These are phyloP conservation scores for Barnettozyma botsteinii DNA, from an alignment of 805 yeast species.

Conservation along the genomic window DNA sequence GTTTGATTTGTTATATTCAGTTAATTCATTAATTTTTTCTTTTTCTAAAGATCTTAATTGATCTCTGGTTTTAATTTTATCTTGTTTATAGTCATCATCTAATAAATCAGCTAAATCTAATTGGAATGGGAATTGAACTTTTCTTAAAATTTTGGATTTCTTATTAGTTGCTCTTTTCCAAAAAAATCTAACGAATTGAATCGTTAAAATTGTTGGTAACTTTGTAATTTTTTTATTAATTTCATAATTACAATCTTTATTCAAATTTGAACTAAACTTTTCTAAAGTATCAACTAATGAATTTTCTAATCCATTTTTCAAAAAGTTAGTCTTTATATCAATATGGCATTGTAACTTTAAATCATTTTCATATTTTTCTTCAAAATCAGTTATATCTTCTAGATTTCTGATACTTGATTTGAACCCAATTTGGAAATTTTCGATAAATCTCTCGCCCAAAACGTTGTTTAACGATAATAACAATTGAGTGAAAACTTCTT, in stretches of 20 bases:
- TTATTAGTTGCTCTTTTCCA: slow-evolving; percentile 91
- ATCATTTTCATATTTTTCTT: slow-evolving; percentile 49
- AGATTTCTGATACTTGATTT: slow-evolving; percentile 59
- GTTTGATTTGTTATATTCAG: slow-evolving; percentile 62
- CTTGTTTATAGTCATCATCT: slow-evolving; percentile 65
- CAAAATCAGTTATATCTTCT: slow-evolving; percentile 45
- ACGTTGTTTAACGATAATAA: slow-evolving; percentile 44
- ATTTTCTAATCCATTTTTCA: slow-evolving; percentile 75
- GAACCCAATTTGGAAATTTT: slow-evolving; percentile 60
- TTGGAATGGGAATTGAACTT: slow-evolving; percentile 92
- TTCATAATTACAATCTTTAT: slow-evolving; percentile 64
- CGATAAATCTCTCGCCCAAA: slow-evolving; percentile 44
- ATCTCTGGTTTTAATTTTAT: slow-evolving; percentile 70
- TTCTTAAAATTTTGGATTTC: slow-evolving; percentile 90
- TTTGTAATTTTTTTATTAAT: slow-evolving; percentile 55
- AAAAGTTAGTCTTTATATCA: slow-evolving; percentile 74
- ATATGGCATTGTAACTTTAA: slow-evolving; percentile 86
- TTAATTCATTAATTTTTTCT: slow-evolving; percentile 61
- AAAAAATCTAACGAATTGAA: slow-evolving; percentile 90
- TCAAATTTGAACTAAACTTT: slow-evolving; percentile 67
- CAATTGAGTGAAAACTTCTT: slow-evolving; percentile 86
- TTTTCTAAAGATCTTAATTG: slow-evolving; percentile 70
- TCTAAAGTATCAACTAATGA: slow-evolving; percentile 74
- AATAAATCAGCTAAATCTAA: slow-evolving; percentile 82
- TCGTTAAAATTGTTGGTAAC: slow-evolving; percentile 81